Evolutionary conservation across 2,329 filamentous ascomycete genomes (phyloP), one percentile per base, ranked within the genome.

Genomic region (Fusarium sp.): DNA sequence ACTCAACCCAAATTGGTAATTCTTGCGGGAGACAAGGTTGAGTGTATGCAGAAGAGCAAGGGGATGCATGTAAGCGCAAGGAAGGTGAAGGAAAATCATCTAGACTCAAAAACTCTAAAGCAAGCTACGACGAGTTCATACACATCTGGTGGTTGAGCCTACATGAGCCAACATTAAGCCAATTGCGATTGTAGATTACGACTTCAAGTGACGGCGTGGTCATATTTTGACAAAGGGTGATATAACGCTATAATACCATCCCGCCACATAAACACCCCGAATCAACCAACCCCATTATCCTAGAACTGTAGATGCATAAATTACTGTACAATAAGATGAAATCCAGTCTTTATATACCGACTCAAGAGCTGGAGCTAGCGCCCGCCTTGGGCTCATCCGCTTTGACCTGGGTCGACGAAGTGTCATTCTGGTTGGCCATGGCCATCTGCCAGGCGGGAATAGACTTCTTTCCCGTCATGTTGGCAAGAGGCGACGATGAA

Each of bases 371-470:
- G 52, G 64, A 62, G 60, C 74, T 60, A 22, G 57, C 61, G 38
- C 55, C 69, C 21, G 64, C 64, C 42, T 65, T 74, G 15, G 73
- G 65, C 52, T 78, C 76, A 7, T 73, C 74, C 7, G 72, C 71
- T 49, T 73, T 71, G 44, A 74, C 73, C 42, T 73, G 59, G 10
- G 76, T 67, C 22, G 77, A 69, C 10, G 77, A 70, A 6, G 71
- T 68, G n/a, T 66, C 72, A 59, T 75, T 76, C 78, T 86, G 88
- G 73, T 86, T 89, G 33, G 88, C 84, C 76, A 90, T 89, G 47
- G 91, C 90, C 85, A 93, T 87, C 80, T 94, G 92, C 92, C 92
- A 94, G 6, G 91, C 88, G 6, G 92, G 92, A 70, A 94, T 94
- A 13, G 91, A 89, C 13, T 91, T 91, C 80, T 87, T 89, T 34